These are phyloP conservation scores for Basidiobolus meristosporus DNA, from an alignment of 371 early-diverging fungal genomes.

Conservation along the genomic window DNA sequence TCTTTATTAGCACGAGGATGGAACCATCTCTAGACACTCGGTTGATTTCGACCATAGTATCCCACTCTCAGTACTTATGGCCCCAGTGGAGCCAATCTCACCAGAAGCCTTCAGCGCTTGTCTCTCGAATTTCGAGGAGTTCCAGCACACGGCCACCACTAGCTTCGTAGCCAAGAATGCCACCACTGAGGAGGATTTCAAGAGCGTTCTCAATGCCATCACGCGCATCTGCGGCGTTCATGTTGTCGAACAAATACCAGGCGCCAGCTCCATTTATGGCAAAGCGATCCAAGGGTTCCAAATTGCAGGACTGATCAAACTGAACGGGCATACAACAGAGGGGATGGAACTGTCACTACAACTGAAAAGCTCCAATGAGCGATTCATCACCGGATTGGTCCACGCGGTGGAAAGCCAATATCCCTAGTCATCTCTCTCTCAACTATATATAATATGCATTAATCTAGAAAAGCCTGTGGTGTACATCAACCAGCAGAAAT, in stretches of 20 bases:
- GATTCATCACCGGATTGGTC: conserved; percentile 26
- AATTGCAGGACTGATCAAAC: conserved; percentile 53
- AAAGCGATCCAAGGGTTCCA: conserved; percentile 34
- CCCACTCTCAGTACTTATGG: conserved; percentile 24
- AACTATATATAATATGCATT: neutral
- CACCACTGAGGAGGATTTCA: conserved; percentile 13
- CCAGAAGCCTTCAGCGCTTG: conserved; percentile 22
- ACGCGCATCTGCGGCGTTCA: conserved; percentile 22
- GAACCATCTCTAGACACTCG: too few relatives aligned
- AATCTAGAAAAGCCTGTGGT: too few relatives aligned
- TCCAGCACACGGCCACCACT: neutral
- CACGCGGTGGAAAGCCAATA: conserved; percentile 12
- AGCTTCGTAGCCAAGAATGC: neutral
- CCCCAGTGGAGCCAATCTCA: conserved; percentile 16
- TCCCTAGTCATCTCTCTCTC: neutral
- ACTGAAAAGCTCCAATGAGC: conserved; percentile 43
- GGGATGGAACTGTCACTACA: conserved; percentile 28
- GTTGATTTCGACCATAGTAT: conserved; percentile 4
- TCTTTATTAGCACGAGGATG: too few relatives aligned
- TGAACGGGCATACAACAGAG: conserved; percentile 4
- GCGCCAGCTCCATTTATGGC: conserved; percentile 53
- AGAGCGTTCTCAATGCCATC: conserved; percentile 22
- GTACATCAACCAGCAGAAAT: too few relatives aligned
- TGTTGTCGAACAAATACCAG: conserved; percentile 46
- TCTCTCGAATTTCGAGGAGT: neutral